Base-by-base conservation (phyloP, 495 filamentous ascomycete species). In the Aspergillus coremiiformis region DNA sequence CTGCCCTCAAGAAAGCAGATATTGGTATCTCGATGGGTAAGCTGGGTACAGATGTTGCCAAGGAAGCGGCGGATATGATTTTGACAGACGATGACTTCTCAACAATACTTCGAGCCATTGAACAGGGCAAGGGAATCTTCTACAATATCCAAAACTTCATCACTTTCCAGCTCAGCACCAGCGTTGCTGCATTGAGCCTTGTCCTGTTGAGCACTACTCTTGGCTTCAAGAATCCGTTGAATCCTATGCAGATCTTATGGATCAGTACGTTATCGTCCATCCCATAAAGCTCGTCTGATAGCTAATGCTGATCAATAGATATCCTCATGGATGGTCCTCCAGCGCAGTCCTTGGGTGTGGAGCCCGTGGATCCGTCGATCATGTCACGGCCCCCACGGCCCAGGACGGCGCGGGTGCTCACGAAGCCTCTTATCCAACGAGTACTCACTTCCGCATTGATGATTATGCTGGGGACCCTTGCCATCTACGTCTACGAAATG, bases 1-100 rank as follows among this genome's bases (percentile, higher is more conserved):
- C 93, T 3, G 93, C 93, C 3, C 73, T 98, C 48, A 98, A 98
- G 69, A 94, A 91, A 69, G 93, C 93, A 3, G 93, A 98, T 60
- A 98, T 98, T 67, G 93, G 93, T 26, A 92, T 98, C 52, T 88
- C 91, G 11, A 98, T 98, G 93, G 93, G 93, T 53, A 79, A 83
- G 58, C 82, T 95, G 27, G 93, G 93, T 41, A 98, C 93, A 2
- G 93, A 98, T 61, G 93, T 98, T 30, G 93, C 93, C 53, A 98
- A 98, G 76, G 93, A 98, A 68, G 93, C 93, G 27, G 89, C 94
- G n/a, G 93, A 98, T 65, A 98, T 98, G 93, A 97, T 98, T 60
- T 70, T 98, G 48, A 96, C 92, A 0, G 91, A 97, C 62, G 93
- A 98, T 62, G 89, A 97, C 66, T 98, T 98, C 65, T 94, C 92